A percentile compares a stretch with the other conserved stretches of the same genome.
These are phyloP conservation scores for Coemansia sp. DNA, from an alignment of 192 early-diverging fungal species.

Conservation along the genomic window DNA sequence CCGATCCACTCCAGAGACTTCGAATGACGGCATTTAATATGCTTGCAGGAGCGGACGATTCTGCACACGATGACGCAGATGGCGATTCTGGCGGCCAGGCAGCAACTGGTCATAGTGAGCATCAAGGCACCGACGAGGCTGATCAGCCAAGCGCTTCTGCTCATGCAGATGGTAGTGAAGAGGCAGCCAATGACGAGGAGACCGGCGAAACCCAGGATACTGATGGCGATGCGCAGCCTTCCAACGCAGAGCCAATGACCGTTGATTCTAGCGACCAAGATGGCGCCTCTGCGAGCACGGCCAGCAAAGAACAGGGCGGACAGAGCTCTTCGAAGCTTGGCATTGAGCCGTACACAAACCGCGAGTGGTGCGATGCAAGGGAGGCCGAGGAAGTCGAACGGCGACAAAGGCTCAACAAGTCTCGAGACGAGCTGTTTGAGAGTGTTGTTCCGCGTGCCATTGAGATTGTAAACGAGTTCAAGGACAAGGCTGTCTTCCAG, in stretches of 20 bases:
- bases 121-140: background rate
- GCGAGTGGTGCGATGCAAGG: slow-evolving; percentile 38
- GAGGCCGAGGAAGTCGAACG: slow-evolving; percentile 32
- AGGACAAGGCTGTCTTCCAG: slow-evolving; percentile 36
- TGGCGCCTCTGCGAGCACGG: slow-evolving; percentile 53
- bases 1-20: background rate
- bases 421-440: slow-evolving; percentile 57
- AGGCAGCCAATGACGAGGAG: slow-evolving; percentile 48
- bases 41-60: background rate
- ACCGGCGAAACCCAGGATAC: slow-evolving; percentile 3
- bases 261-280: slow-evolving; percentile 33
- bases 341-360: slow-evolving; percentile 28
- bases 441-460: slow-evolving; percentile 52
- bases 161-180: background rate
- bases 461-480: slow-evolving; percentile 37
- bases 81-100: background rate
- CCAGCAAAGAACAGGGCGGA: background rate
- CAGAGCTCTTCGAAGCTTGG: background rate
- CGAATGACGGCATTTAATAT: slow-evolving; percentile 1
- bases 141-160: background rate
- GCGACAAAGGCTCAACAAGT: slow-evolving; percentile 25
- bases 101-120: background rate
- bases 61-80: background rate
- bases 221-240: background rate
- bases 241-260: slow-evolving; percentile 34